Conservation (phyloP, 345 rosid species). For the Eucalyptus camaldulensis region DNA sequence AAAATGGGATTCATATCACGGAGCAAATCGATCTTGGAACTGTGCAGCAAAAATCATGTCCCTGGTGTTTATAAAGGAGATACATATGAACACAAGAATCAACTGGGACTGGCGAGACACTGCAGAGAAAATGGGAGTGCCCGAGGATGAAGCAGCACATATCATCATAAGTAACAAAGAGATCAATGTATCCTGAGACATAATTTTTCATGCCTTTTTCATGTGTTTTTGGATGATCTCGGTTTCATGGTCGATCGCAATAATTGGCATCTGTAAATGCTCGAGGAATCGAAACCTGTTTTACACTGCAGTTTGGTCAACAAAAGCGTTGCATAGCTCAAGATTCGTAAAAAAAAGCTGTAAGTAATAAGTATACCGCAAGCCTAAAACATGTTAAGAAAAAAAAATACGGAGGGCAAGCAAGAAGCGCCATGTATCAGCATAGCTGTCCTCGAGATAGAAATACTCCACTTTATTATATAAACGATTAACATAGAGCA, state of each 20-base stretch:
- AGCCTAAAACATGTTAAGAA: neutral
- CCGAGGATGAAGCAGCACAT: neutral
- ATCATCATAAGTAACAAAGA: neutral
- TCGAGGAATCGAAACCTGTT: neutral
- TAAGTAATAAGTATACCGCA: neutral
- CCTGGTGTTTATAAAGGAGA: neutral
- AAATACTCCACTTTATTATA: neutral
- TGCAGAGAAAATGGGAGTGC: neutral
- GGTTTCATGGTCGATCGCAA: neutral
- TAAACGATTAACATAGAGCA: neutral
- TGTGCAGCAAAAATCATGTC: neutral
- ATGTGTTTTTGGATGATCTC: neutral
- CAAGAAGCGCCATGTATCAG: neutral
- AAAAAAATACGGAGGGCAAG: neutral
- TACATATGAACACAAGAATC: neutral
- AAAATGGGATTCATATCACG: neutral
- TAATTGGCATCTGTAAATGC: neutral
- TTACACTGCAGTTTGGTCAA: neutral
- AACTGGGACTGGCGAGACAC: neutral
- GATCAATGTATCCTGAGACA: neutral
- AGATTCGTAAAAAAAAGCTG: rapidly evolving
- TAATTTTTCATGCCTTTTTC: neutral
- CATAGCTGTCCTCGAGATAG: neutral
- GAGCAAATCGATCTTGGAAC: neutral
- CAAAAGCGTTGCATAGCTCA: neutral